Conservation (phyloP, 192 early-diverging fungal species). For the Coemansia sp. region DNA sequence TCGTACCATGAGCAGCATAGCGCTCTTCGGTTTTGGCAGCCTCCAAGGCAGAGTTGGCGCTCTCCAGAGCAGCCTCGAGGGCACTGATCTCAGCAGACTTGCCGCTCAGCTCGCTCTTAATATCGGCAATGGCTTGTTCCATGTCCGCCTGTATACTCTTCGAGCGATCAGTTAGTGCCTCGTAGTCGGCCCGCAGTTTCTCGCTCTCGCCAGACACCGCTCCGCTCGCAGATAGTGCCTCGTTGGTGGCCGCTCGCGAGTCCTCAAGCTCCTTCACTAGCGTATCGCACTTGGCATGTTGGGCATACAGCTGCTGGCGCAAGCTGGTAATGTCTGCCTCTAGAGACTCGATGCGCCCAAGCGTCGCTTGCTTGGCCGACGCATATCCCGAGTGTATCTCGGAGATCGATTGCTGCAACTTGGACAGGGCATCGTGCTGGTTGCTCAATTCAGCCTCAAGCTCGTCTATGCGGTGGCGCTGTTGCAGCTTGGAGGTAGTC, state of each 20-base stretch:
- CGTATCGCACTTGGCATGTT: neutral
- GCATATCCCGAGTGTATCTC: neutral
- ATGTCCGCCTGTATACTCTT: slow-evolving; percentile 27
- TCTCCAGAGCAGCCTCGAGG: slow-evolving; percentile 34
- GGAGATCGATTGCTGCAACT: neutral
- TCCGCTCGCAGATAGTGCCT: neutral
- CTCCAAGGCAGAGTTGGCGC: slow-evolving; percentile 20
- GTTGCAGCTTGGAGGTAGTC: neutral
- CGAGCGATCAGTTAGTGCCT: slow-evolving; percentile 14
- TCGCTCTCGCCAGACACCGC: slow-evolving; percentile 9
- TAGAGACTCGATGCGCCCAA: neutral
- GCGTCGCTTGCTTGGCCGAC: neutral
- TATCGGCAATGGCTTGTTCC: slow-evolving; percentile 31
- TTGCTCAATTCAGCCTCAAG: slow-evolving; percentile 3
- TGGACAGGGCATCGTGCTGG: neutral
- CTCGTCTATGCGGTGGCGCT: neutral
- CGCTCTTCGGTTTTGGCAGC: slow-evolving; percentile 13
- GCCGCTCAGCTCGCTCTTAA: slow-evolving; percentile 25
- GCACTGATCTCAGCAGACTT: slow-evolving; percentile 27
- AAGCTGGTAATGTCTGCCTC: neutral
- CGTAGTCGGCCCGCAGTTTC: slow-evolving; percentile 15
- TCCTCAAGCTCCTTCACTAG: slow-evolving; percentile 6
- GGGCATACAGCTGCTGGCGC: neutral
- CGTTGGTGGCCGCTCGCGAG: neutral
- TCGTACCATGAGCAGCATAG: slow-evolving; percentile 6